Evolutionary conservation across 306 rosid species (phyloP).

Genomic region (Inga oerstediana): DNA sequence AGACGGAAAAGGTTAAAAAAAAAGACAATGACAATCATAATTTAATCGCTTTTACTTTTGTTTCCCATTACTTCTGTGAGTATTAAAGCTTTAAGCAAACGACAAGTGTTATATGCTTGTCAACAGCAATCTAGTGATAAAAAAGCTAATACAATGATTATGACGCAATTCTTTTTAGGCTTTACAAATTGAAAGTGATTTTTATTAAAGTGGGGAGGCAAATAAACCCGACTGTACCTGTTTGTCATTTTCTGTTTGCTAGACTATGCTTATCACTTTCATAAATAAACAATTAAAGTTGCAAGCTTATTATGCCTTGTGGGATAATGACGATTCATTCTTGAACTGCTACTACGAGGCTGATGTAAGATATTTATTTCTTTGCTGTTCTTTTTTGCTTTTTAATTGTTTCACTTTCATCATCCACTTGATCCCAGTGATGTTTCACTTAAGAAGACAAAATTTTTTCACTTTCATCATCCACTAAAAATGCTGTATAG

Average conservation of each 20-base stretch:
- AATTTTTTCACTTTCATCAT: neutral
- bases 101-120: conserved; percentile 11
- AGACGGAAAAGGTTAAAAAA: too few relatives aligned
- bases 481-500: neutral
- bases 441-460: conserved; percentile 22
- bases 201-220: conserved; percentile 11
- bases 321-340: neutral
- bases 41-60: neutral
- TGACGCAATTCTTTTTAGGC: conserved; percentile 24
- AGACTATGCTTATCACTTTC: neutral
- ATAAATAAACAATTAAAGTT: neutral
- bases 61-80: neutral
- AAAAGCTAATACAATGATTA: neutral
- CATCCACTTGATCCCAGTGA: conserved; percentile 22
- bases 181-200: conserved; percentile 8
- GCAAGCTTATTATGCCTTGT: neutral
- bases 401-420: conserved; percentile 28
- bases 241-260: conserved; percentile 30
- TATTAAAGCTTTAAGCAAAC: conserved; percentile 10
- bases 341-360: neutral
- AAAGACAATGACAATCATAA: neutral
- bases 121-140: neutral
- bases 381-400: neutral
- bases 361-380: neutral
- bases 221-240: neutral